Conservation (phyloP, 805 yeast genomes). For the Cyberlindnera amylophila region DNA sequence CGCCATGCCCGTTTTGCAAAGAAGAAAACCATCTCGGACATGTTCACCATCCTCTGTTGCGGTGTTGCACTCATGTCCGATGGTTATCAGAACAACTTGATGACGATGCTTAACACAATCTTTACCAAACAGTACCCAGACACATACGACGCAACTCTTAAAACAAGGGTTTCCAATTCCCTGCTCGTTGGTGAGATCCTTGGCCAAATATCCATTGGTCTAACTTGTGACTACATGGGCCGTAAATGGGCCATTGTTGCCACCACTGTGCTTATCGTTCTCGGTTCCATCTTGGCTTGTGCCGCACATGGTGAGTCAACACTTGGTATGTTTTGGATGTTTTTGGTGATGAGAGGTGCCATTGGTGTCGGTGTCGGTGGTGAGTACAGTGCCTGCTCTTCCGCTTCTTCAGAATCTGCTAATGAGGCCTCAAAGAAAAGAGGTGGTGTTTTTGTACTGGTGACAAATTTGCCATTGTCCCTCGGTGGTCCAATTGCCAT, state of each 20-base stretch:
- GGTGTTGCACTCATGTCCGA: constrained; percentile 77
- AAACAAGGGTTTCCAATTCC: constrained; percentile 67
- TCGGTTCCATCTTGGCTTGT: constrained; percentile 65
- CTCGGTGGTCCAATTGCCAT: constrained; percentile 80
- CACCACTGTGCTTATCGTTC: constrained; percentile 56
- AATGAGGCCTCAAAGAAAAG: constrained; percentile 60
- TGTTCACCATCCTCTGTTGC: constrained; percentile 49
- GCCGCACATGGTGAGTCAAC: constrained; percentile 61
- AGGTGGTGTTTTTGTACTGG: constrained; percentile 62
- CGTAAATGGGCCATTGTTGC: constrained; percentile 67
- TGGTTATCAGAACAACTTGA: constrained; percentile 72
- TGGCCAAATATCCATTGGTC: constrained; percentile 65
- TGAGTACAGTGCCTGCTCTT: constrained; percentile 68
- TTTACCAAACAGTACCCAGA: constrained; percentile 42
- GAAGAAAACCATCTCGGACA: constrained; percentile 32
- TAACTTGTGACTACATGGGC: constrained; percentile 61
- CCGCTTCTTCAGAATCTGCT: constrained; percentile 69
- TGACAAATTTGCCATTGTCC: constrained; percentile 69
- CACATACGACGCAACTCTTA: constrained; percentile 40
- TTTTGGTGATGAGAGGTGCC: constrained; percentile 68
- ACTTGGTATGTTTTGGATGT: constrained; percentile 71
- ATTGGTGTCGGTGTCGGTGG: constrained; percentile 81
- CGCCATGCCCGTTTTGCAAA: constrained; percentile 21
- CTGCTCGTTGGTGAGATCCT: constrained; percentile 65
- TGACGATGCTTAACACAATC: constrained; percentile 64